Percentiles rank a stretch among this genome's conserved stretches.
These are phyloP conservation scores for Microdochium trichocladiopsis DNA, from an alignment of 2,329 filamentous ascomycete species.

Conservation along the genomic window DNA sequence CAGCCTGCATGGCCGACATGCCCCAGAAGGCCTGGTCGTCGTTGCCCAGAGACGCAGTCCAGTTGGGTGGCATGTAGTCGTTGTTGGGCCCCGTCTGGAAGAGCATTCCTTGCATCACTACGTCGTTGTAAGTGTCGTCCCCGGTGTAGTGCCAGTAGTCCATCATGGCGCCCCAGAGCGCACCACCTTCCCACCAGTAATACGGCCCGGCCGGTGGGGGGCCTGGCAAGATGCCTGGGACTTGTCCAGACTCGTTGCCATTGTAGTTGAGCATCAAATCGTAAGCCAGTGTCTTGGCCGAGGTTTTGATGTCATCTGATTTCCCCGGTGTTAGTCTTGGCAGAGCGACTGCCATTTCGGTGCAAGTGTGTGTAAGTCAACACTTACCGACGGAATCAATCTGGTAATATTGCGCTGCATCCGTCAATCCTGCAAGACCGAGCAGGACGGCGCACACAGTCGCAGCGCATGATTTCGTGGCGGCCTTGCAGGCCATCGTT, in stretches of 20 bases:
- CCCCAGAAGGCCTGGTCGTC: conserved; percentile 59
- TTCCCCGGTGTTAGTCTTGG: not conserved
- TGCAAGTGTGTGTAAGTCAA: not conserved
- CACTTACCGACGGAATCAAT: not conserved
- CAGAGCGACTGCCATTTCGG: not conserved
- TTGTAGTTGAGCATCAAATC: conserved; percentile 12
- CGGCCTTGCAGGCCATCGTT: not conserved
- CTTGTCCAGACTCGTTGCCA: conserved; percentile 18
- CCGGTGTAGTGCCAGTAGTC: conserved; percentile 49
- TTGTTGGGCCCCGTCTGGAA: conserved; percentile 35
- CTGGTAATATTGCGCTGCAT: not conserved
- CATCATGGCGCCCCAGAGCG: conserved; percentile 39
- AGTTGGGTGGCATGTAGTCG: conserved; percentile 38
- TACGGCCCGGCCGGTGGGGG: conserved; percentile 21
- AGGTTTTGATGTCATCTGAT: conserved; percentile 1
- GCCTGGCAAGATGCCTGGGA: conserved; percentile 20
- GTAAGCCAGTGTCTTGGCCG: not conserved
- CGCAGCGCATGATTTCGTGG: not conserved
- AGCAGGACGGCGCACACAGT: not conserved
- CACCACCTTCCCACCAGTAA: conserved; percentile 44
- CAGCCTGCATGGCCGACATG: conserved; percentile 53
- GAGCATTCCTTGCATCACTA: conserved; percentile 33
- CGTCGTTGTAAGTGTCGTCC: conserved; percentile 40
- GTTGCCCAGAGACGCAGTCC: conserved; percentile 35
- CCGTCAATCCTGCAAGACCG: not conserved